Conservation (phyloP, 768 basidiomycete species). For the Mycena epipterygia region DNA sequence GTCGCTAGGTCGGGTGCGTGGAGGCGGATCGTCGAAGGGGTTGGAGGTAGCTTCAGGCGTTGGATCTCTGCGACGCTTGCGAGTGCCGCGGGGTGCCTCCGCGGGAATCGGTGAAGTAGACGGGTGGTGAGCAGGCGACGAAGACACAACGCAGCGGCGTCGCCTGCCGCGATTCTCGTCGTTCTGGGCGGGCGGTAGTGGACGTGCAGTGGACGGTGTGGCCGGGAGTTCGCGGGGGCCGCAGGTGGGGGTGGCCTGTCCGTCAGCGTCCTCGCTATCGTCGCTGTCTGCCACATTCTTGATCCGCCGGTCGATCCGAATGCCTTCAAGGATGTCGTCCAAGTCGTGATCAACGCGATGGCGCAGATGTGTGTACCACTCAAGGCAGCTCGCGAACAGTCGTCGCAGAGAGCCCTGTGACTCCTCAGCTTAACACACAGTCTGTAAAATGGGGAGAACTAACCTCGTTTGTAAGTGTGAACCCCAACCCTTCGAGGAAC, state of each 20-base stretch:
- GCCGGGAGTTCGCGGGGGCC: too few species aligned
- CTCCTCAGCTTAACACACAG: background rate
- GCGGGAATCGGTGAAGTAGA: background rate
- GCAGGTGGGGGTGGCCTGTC: background rate
- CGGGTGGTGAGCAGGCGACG: too few species aligned
- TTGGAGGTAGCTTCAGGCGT: background rate
- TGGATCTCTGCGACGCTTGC: background rate
- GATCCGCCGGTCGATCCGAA: background rate
- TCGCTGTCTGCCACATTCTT: background rate
- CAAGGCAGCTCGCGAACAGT: background rate
- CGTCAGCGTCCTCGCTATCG: too few species aligned
- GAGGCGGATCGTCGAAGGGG: background rate
- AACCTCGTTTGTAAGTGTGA: background rate
- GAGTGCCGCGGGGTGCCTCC: too few species aligned
- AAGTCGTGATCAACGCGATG: background rate
- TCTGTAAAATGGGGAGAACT: background rate
- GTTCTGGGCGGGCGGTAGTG: too few species aligned
- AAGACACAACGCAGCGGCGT: too few species aligned
- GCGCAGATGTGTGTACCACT: slow-evolving; percentile 13
- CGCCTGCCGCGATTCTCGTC: too few species aligned
- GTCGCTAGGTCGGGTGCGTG: slow-evolving; percentile 8
- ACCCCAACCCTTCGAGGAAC: slow-evolving; percentile 9
- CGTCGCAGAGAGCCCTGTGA: background rate
- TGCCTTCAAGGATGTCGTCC: background rate
- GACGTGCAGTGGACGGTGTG: too few species aligned